A percentile compares a stretch with the other conserved stretches of the same genome.
Evolutionary conservation across 2,329 filamentous ascomycete genomes (phyloP).

Genomic region (Thermoascus crustaceus): DNA sequence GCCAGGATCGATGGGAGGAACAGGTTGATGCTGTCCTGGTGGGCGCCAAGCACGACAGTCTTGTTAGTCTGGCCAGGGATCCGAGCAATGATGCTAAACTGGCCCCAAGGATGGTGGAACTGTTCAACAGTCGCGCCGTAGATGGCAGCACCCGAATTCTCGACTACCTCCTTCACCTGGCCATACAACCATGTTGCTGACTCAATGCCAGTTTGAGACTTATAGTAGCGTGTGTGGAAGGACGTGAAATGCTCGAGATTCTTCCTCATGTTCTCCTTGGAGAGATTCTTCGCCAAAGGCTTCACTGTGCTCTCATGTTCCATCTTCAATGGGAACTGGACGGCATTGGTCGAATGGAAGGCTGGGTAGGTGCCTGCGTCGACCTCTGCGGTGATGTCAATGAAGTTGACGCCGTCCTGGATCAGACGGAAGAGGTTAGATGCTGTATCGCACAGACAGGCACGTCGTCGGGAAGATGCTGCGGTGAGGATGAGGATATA

Average conservation of each 20-base stretch:
- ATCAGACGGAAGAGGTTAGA: slow-evolving; percentile 1
- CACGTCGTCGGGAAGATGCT: too few species aligned
- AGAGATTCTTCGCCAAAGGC: slow-evolving; percentile 59
- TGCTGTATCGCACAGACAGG: too few species aligned
- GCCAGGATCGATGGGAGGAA: slow-evolving; percentile 76
- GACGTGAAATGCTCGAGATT: slow-evolving; percentile 65
- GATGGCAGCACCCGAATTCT: slow-evolving; percentile 59
- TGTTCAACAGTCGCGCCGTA: slow-evolving; percentile 60
- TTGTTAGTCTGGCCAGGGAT: slow-evolving; percentile 79
- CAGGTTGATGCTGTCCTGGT: slow-evolving; percentile 92
- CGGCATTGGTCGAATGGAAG: slow-evolving; percentile 31
- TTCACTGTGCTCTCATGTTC: slow-evolving; percentile 57
- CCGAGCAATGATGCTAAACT: slow-evolving; percentile 83
- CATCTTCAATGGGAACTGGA: slow-evolving; percentile 60
- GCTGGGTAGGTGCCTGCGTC: slow-evolving; percentile 54
- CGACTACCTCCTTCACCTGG: slow-evolving; percentile 64
- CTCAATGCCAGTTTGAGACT: slow-evolving; percentile 59
- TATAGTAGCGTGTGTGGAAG: slow-evolving; percentile 53
- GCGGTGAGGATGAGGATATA: too few species aligned
- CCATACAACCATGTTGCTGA: slow-evolving; percentile 81
- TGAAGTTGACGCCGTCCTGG: slow-evolving; percentile 78
- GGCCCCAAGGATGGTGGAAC: slow-evolving; percentile 79
- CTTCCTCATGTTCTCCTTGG: slow-evolving; percentile 65
- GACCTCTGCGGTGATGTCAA: slow-evolving; percentile 72
- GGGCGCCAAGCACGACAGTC: slow-evolving; percentile 81